Conservation (phyloP, 192 early-diverging fungal species). For the Podochytrium sp. region DNA sequence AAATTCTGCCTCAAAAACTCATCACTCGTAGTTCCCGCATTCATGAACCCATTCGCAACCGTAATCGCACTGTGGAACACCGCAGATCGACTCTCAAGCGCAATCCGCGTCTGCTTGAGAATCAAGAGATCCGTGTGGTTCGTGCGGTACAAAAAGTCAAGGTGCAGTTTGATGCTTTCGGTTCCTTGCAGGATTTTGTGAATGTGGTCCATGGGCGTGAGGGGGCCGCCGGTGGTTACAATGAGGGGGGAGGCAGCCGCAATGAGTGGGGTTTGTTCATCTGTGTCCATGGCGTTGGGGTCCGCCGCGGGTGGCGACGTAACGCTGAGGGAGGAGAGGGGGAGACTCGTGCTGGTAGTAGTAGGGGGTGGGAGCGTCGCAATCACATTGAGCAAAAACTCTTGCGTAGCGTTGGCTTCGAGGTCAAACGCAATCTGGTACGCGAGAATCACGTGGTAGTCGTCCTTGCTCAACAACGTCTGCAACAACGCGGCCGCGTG, state of each 20-base stretch:
- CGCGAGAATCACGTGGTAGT: constrained; percentile 74
- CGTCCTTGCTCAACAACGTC: constrained; percentile 62
- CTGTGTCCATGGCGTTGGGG: constrained; percentile 57
- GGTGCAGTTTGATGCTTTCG: constrained; percentile 86
- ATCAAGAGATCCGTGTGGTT: constrained; percentile 96
- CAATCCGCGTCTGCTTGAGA: constrained; percentile 89
- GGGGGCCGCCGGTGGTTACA: neutral
- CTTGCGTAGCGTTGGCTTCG: constrained; percentile 95
- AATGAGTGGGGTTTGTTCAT: constrained; percentile 45
- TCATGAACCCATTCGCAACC: constrained; percentile 97
- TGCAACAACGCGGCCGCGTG: constrained; percentile 77
- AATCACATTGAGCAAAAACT: constrained; percentile 86
- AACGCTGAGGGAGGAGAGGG: constrained; percentile 13
- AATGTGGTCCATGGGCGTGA: constrained; percentile 51
- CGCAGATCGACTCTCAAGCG: constrained; percentile 87
- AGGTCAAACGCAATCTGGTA: constrained; percentile 99
- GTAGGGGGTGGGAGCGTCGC: constrained; percentile 53
- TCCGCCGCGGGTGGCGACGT: constrained; percentile 19
- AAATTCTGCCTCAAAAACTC: constrained; percentile 96
- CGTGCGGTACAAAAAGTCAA: constrained; percentile 95
- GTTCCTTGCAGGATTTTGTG: constrained; percentile 85
- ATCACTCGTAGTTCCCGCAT: constrained; percentile 97
- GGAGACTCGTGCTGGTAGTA: constrained; percentile 29
- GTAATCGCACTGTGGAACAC: constrained; percentile 94
- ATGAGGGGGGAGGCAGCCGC: constrained; percentile 22